A percentile compares a stretch with the other conserved stretches of the same genome.
Conservation (phyloP, 257 asterid genomes). For the Solanum pimpinellifolium region DNA sequence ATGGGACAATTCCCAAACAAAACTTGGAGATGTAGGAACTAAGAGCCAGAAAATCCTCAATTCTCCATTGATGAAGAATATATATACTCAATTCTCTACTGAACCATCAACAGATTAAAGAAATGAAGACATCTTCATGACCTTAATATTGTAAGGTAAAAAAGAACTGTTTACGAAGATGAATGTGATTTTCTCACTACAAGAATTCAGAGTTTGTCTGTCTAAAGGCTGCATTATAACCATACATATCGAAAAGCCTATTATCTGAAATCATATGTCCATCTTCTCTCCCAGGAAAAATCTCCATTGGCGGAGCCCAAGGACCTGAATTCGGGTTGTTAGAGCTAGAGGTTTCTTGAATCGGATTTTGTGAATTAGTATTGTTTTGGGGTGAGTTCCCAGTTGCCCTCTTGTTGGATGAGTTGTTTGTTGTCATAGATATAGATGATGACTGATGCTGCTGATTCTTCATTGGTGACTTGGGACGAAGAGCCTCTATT, state of each 20-base stretch:
- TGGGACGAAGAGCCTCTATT: conserved; percentile 86
- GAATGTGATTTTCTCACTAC: conserved; percentile 11
- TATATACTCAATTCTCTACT: neutral
- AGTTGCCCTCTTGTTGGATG: conserved; percentile 47
- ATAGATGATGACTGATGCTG: conserved; percentile 49
- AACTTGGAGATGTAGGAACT: neutral
- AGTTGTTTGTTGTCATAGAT: conserved; percentile 49
- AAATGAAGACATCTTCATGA: neutral
- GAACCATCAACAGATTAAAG: neutral
- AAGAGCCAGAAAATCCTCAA: neutral
- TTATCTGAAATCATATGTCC: conserved; percentile 38
- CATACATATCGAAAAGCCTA: conserved; percentile 45
- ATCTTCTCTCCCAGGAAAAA: conserved; percentile 44
- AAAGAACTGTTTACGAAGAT: neutral
- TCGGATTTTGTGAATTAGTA: conserved; percentile 23
- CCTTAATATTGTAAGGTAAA: neutral
- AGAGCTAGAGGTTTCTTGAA: conserved; percentile 50
- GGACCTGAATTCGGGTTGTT: conserved; percentile 48
- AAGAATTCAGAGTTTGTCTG: conserved; percentile 36
- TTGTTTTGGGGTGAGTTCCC: conserved; percentile 60
- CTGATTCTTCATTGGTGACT: conserved; percentile 97
- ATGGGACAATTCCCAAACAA: neutral
- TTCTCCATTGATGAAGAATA: neutral
- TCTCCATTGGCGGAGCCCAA: conserved; percentile 47
- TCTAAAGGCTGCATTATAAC: conserved; percentile 35